Base-by-base conservation (phyloP, 352 stramenopile species). In the Phytophthora ohioensis region DNA sequence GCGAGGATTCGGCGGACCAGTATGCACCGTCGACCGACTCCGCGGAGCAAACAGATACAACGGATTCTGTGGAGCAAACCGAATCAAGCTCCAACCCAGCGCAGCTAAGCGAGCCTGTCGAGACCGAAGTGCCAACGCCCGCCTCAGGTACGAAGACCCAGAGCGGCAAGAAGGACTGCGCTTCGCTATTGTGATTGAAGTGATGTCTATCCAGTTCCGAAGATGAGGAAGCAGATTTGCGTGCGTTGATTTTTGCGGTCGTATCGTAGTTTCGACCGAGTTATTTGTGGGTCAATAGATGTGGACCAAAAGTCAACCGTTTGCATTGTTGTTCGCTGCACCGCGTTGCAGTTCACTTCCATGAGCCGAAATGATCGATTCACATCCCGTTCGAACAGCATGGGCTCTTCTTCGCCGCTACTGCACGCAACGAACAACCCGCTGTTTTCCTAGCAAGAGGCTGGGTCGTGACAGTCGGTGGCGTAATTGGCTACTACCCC, bases 281-380 rank as follows among this genome's bases (percentile, higher is more conserved):
- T 64, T 52, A 27, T 62, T 43, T 69, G 60, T 71, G 61, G 60
- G 67, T 71, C 61, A 74, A 74, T 70, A 74, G 61, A 74, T 74
- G 67, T 74, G 54, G 39, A 15, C 35, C 21, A 15, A 42, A 32
- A 34, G 32, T 60, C 53, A 49, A 39, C 5, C 5, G 30, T 8
- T 41, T 49, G 11, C 21, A 12, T 57, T 42, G 13, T 9, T 42
- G 30, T 39, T 56, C 41, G 7, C 21, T 57, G 38, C 41, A 36
- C 15, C 34, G n/a, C 47, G 48, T 63, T 73, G 31, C 58, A 54
- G 21, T 41, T 45, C 30, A 15, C 35, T 64, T 55, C 32, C 42
- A 70, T 66, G 60, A 74, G 57, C 59, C 59, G 38, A 62, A 74
- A 74, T 74, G 67, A 73, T 58, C 60, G 38, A 57, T 59, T 58